A percentile compares a stretch with the other conserved stretches of the same genome.
Conservation (phyloP, 371 early-diverging fungal genomes). For the Syncephalastrum racemosum region DNA sequence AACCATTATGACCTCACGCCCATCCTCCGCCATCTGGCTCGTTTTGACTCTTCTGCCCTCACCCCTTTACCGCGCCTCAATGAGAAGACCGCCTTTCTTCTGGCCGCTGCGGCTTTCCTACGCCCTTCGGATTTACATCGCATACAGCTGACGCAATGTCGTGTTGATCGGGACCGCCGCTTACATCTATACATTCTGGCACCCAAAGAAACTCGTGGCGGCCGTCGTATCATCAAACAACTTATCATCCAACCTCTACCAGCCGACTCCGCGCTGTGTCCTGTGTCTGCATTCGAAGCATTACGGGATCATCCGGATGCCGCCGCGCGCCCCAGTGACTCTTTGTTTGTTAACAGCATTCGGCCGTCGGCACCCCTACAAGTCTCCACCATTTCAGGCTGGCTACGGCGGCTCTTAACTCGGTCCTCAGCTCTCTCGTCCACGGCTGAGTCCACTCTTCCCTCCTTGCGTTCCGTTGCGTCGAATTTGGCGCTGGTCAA, state of each 20-base stretch:
- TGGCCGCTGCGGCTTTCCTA: constrained; percentile 4
- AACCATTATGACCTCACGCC: background rate
- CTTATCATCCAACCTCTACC: background rate
- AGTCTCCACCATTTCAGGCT: background rate
- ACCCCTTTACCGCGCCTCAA: background rate
- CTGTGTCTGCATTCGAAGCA: background rate
- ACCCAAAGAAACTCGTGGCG: constrained; percentile 26
- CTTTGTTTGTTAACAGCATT: constrained; percentile 2
- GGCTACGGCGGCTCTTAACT: background rate
- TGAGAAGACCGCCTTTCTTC: constrained; percentile 9
- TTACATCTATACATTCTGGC: constrained; percentile 41
- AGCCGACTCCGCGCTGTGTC: background rate
- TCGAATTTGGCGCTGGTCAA: constrained; percentile 6
- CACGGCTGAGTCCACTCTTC: constrained; percentile 1
- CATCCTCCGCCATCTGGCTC: too few relatives aligned
- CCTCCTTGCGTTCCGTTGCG: constrained; percentile 11
- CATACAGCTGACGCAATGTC: background rate
- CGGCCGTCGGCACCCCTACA: background rate
- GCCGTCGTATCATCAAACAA: constrained; percentile 4
- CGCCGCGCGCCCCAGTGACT: too few relatives aligned
- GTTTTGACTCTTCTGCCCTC: background rate
- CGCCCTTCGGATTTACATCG: constrained; percentile 10
- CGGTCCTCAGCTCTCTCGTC: background rate
- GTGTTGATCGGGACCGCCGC: background rate
- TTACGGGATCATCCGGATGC: background rate